Evolutionary conservation across 176 grass and related monocot species (phyloP), one percentile per base, ranked within the genome.

Genomic region (Ensete ventricosum): DNA sequence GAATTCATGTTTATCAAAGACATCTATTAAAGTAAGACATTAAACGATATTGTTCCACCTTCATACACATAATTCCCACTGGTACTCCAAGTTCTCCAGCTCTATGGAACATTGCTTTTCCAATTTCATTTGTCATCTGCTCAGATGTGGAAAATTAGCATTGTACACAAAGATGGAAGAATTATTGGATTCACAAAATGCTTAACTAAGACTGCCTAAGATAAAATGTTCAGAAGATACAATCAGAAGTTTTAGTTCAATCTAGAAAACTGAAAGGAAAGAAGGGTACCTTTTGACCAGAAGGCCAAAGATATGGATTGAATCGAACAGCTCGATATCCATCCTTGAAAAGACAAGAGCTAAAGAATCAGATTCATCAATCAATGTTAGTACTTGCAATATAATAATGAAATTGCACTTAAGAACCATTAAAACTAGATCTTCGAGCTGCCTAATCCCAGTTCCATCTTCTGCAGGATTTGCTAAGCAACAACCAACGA

Each of bases 281-380:
- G 14, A 60, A 52, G n/a, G 78, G 78, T 73, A 96, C 89, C 92
- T 96, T 96, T 92, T 96, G 89, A 78, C 81, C 78, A 48, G 89
- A 89, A 62, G 92, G 83, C 92, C 92, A 96, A 55, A 96, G 86
- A 73, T 86, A 89, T 9, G 89, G 87, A 79, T 96, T 96, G 80
- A 96, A 96, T 67, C 92, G 81, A 51, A 96, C 89, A 60, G 87
- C 92, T 20, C 81, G 76, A 77, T 92, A 92, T 64, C 90, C 86
- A 74, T 92, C 87, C 89, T 96, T 59, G 21, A 34, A 68, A 85
- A 87, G 63, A 72, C 0, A 76, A 84, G 70, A 55, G 59, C 24
- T 71, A 73, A 23, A 75, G 27, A 65, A 23, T 26, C 51, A 58
- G 62, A 27, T 55, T 62, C 3, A 34, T 34, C 3, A 8, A 67